phyloP scores from a whole-genome alignment of 257 asterid species.

The Nicotiana tomentosiformis region DNA sequence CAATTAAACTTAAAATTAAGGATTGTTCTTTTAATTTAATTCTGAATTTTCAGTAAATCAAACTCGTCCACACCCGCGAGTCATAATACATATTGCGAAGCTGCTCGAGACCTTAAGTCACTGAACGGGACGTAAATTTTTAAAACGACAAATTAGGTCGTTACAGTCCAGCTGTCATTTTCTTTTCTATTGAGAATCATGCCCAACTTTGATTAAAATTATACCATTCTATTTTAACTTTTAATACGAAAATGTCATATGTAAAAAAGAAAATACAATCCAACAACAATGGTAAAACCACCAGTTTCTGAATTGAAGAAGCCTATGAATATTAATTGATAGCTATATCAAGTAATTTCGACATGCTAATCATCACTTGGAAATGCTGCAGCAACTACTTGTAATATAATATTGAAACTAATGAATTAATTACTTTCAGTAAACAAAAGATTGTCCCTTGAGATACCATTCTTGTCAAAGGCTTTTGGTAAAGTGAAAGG shows the following conservation, averaged over 20 bases:
- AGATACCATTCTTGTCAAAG: conserved; percentile 3
- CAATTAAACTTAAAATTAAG: too few relatives aligned
- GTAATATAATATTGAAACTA: not conserved
- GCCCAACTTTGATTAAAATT: not conserved
- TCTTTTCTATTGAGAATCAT: too few relatives aligned
- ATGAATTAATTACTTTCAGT: not conserved
- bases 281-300: not conserved
- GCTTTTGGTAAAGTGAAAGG: not conserved
- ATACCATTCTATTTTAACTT: not conserved
- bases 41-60: too few relatives aligned
- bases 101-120: too few relatives aligned
- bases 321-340: not conserved
- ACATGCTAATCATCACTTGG: not conserved
- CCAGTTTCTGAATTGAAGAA: not conserved
- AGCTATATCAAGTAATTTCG: not conserved
- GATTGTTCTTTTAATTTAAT: too few relatives aligned
- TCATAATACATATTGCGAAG: too few relatives aligned
- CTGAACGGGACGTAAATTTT: too few relatives aligned
- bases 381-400: not conserved
- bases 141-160: too few relatives aligned
- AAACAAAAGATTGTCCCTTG: not conserved
- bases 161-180: not conserved
- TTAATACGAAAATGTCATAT: not conserved
- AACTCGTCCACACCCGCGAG: too few relatives aligned
- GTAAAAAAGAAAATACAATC: not conserved